Base-by-base conservation (phyloP, 768 basidiomycete genomes). In the Termitomyces eurrhizus region DNA sequence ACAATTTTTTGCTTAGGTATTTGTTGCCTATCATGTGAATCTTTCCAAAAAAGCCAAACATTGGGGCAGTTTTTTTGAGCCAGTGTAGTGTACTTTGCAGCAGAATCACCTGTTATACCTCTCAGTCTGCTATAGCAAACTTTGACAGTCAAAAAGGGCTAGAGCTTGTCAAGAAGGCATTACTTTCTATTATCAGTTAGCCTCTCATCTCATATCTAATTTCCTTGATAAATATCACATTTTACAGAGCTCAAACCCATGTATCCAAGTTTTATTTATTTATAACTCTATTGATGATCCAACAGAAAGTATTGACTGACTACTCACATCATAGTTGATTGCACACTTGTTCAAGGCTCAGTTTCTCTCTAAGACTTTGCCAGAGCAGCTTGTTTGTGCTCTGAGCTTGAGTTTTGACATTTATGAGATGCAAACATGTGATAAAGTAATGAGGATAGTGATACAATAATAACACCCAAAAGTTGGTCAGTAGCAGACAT, bases 81-180 rank as follows among this genome's bases (percentile, higher is more conserved):
- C 21, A 21, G 21, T 21, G 21, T 21, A 21, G 32, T 48, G 42
- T n/a, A 41, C 51, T 4, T 21, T 56, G 26, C 55, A 75, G 74
- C 67, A 44, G 75, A 72, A 37, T 64, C 71, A 4, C 72, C 75
- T 4, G 54, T 63, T 18, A 62, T 80, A 6, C 76, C 80, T 2
- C 62, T 87, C 46, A 85, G 81, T 39, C 66, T 83, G 42, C 88
- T 85, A 77, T 96, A 18, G 89, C 88, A 1, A 90, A 98, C 70
- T 77, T 98, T 13, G 88, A 96, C 64, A 82, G 78, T 8, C 74
- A 76, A 7, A 78, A 75, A 1, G 91, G 92, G 0, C 52, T 82
- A 16, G 67, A 68, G n/a, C 73, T 92, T 2, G 77, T 86, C n/a
- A 82, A 77, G 57, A 87, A 89, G 60, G 86, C 88, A 0, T 70